phyloP scores from a whole-genome alignment of 305 asterid genomes.

The Ruellia speciosa region DNA sequence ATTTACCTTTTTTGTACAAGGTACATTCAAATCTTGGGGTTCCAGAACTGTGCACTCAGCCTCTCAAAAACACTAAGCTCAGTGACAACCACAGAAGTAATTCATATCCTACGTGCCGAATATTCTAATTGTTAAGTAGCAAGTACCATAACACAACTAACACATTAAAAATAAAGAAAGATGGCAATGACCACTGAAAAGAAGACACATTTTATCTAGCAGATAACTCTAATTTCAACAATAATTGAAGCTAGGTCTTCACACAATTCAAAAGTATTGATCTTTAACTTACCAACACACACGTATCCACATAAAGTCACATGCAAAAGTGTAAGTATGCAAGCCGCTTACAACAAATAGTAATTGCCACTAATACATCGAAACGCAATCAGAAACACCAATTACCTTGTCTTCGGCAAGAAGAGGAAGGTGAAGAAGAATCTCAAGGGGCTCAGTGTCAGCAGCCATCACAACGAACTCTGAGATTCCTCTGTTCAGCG shows the following conservation, averaged over 20 bases:
- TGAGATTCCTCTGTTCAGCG: constrained; percentile 62
- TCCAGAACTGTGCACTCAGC: too few relatives aligned
- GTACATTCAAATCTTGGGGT: too few relatives aligned
- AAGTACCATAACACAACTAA: too few relatives aligned
- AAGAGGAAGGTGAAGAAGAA: constrained; percentile 70
- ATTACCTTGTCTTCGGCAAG: constrained; percentile 67
- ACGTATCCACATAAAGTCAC: background rate
- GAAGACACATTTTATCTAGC: background rate
- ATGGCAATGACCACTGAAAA: too few relatives aligned
- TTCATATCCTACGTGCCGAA: too few relatives aligned
- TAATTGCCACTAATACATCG: background rate
- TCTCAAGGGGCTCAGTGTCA: constrained; percentile 67
- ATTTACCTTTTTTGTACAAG: too few relatives aligned
- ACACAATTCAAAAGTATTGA: background rate
- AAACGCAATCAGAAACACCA: background rate
- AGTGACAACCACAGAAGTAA: too few relatives aligned
- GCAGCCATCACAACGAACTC: constrained; percentile 75
- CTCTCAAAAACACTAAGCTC: too few relatives aligned
- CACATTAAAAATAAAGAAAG: too few relatives aligned
- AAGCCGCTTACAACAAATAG: background rate
- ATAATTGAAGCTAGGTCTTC: background rate
- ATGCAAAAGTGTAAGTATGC: too few relatives aligned
- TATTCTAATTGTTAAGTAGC: too few relatives aligned
- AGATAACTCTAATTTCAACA: background rate
- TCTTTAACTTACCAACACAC: background rate